A percentile compares a stretch with the other conserved stretches of the same genome.
phyloP scores from a whole-genome alignment of 2,329 filamentous ascomycete genomes.

The Shiraia bambusicola region DNA sequence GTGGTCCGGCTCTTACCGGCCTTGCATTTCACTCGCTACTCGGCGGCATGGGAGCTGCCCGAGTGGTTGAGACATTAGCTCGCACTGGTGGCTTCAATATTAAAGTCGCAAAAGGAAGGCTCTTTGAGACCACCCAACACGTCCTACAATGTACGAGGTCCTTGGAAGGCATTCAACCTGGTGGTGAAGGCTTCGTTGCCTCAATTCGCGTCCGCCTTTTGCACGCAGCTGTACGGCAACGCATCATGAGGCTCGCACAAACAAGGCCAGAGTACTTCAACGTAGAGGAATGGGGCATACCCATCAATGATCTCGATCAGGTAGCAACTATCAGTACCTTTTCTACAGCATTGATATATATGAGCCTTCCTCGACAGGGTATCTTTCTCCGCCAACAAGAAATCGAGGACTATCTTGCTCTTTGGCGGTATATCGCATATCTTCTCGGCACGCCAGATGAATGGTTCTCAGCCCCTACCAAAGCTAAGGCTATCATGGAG shows the following conservation, averaged over 20 bases:
- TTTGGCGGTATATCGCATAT: slow-evolving; percentile 75
- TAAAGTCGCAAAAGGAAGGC: slow-evolving; percentile 64
- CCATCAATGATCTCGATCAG: slow-evolving; percentile 74
- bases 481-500: slow-evolving; percentile 67
- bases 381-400: slow-evolving; percentile 65
- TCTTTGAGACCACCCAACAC: slow-evolving; percentile 75
- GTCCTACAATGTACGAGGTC: slow-evolving; percentile 70
- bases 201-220: slow-evolving; percentile 69
- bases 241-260: slow-evolving; percentile 62
- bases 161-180: slow-evolving; percentile 65
- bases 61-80: slow-evolving; percentile 72
- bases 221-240: slow-evolving; percentile 66
- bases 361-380: slow-evolving; percentile 71
- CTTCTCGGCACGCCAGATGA: slow-evolving; percentile 68
- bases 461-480: slow-evolving; percentile 57
- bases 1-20: slow-evolving; percentile 63
- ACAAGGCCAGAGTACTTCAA: slow-evolving; percentile 64
- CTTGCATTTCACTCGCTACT: slow-evolving; percentile 67
- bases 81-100: slow-evolving; percentile 73
- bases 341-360: slow-evolving; percentile 66
- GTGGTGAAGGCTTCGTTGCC: slow-evolving; percentile 65
- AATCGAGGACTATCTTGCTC: slow-evolving; percentile 67
- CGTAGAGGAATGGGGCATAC: slow-evolving; percentile 60
- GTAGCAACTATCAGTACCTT: slow-evolving; percentile 73
- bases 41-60: slow-evolving; percentile 70